phyloP scores from a whole-genome alignment of 331 rosid species.

The Quercus lobata region DNA sequence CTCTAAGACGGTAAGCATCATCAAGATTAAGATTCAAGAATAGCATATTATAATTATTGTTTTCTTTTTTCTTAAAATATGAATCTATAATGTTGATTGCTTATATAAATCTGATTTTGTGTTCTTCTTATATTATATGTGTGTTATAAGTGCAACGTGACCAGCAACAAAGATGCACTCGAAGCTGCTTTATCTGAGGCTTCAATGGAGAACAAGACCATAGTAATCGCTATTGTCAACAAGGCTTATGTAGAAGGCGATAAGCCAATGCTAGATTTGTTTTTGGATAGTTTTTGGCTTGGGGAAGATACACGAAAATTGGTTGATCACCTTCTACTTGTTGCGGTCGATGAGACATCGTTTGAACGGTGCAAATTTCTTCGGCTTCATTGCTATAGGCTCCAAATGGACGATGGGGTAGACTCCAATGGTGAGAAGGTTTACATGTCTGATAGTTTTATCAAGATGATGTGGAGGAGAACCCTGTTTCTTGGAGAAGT shows the following conservation, averaged over 20 bases:
- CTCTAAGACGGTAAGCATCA: background rate
- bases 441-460: constrained; percentile 38
- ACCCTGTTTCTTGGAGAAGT: constrained; percentile 35
- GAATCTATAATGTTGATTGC: too few relatives aligned
- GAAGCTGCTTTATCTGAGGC: constrained; percentile 18
- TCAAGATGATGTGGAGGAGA: constrained; percentile 43
- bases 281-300: constrained; percentile 29
- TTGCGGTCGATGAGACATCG: constrained; percentile 31
- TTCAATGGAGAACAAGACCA: constrained; percentile 18
- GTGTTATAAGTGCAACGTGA: too few relatives aligned
- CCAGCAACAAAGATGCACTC: constrained; percentile 7
- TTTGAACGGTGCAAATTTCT: constrained; percentile 35
- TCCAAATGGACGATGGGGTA: constrained; percentile 11
- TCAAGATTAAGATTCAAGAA: background rate
- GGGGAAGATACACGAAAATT: constrained; percentile 31
- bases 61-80: too few relatives aligned
- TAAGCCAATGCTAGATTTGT: constrained; percentile 30
- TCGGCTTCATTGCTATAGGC: constrained; percentile 31
- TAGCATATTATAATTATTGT: too few relatives aligned
- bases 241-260: constrained; percentile 32
- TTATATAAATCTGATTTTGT: too few relatives aligned
- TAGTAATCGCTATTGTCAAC: constrained; percentile 22
- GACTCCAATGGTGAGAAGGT: constrained; percentile 28
- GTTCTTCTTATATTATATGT: too few relatives aligned
- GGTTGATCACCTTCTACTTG: constrained; percentile 31